phyloP scores from a whole-genome alignment of 2,329 filamentous ascomycete species.

The Colletotrichum camelliae region DNA sequence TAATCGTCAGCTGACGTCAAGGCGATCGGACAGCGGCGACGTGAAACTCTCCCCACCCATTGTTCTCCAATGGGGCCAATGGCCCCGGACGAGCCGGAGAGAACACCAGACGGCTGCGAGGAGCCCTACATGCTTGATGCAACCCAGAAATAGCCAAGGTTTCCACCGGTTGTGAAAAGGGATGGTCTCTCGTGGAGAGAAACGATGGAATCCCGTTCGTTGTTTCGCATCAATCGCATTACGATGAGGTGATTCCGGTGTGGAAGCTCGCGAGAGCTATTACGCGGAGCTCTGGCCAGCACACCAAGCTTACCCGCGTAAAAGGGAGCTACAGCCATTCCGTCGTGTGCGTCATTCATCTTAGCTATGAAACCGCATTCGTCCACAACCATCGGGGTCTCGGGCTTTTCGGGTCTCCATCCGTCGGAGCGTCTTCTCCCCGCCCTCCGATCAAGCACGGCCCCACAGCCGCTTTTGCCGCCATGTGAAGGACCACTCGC shows the following conservation, averaged over 20 bases:
- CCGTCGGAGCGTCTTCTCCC: neutral
- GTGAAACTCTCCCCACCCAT: constrained; percentile 12
- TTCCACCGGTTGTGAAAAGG: neutral
- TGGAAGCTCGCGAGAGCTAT: neutral
- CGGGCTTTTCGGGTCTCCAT: constrained; percentile 7
- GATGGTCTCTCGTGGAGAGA: neutral
- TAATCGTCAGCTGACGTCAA: constrained; percentile 24
- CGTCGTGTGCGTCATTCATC: constrained; percentile 12
- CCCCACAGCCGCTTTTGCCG: neutral
- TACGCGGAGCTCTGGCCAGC: neutral
- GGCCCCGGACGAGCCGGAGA: constrained; percentile 4
- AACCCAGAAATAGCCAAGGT: neutral
- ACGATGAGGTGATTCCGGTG: constrained; percentile 6
- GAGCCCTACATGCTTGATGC: neutral
- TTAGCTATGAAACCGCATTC: constrained; percentile 14
- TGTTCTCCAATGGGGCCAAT: neutral
- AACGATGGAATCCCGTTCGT: neutral
- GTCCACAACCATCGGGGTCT: constrained; percentile 2
- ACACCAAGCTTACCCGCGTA: neutral
- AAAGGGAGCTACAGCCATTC: neutral
- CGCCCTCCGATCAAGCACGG: constrained; percentile 6
- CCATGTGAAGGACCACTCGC: neutral
- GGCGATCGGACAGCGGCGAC: constrained; percentile 10
- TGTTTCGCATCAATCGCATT: neutral
- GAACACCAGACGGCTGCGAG: neutral